phyloP scores from a whole-genome alignment of 768 basidiomycete species.

The Mycena venus region DNA sequence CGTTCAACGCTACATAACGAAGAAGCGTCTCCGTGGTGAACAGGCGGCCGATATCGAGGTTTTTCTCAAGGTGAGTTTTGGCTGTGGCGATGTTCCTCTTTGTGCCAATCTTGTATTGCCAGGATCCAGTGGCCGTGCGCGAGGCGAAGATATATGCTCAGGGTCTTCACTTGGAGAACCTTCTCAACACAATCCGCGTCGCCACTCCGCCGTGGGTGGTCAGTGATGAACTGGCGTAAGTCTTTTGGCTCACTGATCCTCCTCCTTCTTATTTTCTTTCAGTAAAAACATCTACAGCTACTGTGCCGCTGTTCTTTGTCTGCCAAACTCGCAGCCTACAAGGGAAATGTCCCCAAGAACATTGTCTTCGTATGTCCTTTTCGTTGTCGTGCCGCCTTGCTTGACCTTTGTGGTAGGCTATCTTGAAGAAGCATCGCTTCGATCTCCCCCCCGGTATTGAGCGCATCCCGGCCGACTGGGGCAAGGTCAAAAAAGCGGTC shows the following conservation, averaged over 20 bases:
- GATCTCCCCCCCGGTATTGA: background rate
- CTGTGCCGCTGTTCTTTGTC: background rate
- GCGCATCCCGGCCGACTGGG: slow-evolving; percentile 1
- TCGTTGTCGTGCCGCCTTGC: background rate
- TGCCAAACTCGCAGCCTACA: background rate
- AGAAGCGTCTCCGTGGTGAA: background rate
- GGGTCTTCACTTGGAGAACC: background rate
- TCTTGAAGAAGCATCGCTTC: background rate
- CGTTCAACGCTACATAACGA: background rate
- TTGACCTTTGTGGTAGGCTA: background rate
- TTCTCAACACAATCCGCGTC: background rate
- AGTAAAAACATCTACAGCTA: slow-evolving; percentile 15
- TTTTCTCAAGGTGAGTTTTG: background rate
- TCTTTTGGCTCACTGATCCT: background rate
- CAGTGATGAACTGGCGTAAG: background rate
- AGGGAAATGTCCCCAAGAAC: background rate
- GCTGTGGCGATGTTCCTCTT: background rate
- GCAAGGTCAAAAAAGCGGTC: background rate
- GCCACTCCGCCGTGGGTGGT: background rate
- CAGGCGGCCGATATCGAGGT: background rate
- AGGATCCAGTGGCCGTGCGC: background rate
- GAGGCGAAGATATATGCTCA: background rate
- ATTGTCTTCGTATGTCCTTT: background rate
- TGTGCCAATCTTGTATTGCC: background rate
- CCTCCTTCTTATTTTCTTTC: background rate